Base-by-base conservation (phyloP, 805 yeast species). In the Saccharomycopsis synnaedendra region DNA sequence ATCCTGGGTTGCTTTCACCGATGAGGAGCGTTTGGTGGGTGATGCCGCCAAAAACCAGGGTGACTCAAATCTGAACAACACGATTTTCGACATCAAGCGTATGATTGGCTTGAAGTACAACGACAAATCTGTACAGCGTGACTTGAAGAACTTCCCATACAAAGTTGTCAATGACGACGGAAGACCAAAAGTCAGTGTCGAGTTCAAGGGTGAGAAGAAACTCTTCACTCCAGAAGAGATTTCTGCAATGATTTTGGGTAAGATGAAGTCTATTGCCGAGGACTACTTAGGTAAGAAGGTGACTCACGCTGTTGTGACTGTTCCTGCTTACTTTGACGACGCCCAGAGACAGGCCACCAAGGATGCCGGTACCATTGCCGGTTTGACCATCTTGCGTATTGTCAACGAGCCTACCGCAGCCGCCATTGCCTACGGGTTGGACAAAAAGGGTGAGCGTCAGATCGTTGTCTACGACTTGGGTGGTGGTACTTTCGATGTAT, bases 1-100 rank as follows among this genome's bases (percentile, higher is more conserved):
- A 31, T 86, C 95, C 1, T 88, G 83, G 61, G 97, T 88, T 54
- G 95, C 95, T 6, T 88, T 88, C 70, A 85, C 88, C 28, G 90
- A 83, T 45, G 86, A 85, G 40, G 97, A 88, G 71, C 80, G 96
- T 69, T 76, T 88, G 53, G 88, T 88, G 53, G 96, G 96, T 65
- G 96, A 88, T 64, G 95, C 96, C 46, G 97, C 97, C 44, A 88
- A 88, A 73, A 88, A 88, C 70, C 96, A 88, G 70, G 94, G 93
- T 40, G 90, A 96, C 41, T 74, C 85, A 58, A 88, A 88, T 65
- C 93, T 95, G 47, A 55, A 69, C 52, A 87, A 88, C 71, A 88
- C 96, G 30, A 75, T 88, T 46, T 88, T 87, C 57, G 96, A 88
- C 62, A 85, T 89, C 63, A 88, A 88, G 73, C 79, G 96, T 70